Evolutionary conservation across 371 early-diverging fungal genomes (phyloP), one percentile per base, ranked within the genome.

Genomic region (Mortierella sp.): DNA sequence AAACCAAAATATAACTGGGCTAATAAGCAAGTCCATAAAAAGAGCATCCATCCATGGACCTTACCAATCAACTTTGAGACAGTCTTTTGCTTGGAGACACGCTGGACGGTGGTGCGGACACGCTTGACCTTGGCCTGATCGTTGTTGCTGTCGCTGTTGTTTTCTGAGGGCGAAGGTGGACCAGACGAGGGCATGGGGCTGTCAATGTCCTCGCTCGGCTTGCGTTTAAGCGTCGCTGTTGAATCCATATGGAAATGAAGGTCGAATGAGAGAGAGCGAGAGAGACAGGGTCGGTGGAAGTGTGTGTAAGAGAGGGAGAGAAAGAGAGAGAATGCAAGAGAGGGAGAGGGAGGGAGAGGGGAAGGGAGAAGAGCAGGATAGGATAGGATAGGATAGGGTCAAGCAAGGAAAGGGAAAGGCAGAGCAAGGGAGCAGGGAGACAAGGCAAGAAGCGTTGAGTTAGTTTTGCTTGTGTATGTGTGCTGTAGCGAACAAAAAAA

Each of bases 11-110:
- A 28, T 6, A n/a, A 31, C 38, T 44, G 60, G 47, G 34, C 60
- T 31, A 60, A 31, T 28, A 60, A 19, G 24, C n/a, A 26, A 57
- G n/a, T 21, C 21, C n/a, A n/a, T n/a, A 13, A 57, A 57, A 28
- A 47, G 45, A 45, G 14, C 9, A 48, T 14, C 9, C 48, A 60
- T 19, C 16, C 58, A 57, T 19, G 60, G 34, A 38, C 65, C 70
- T 81, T 84, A 85, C 86, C 86, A 79, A 85, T 85, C 77, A 85
- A 63, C 75, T 85, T 85, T 78, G 79, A 75, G 60, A 85, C 86
- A 50, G 78, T 75, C 78, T 82, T 81, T 65, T 79, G 76, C 82
- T 82, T 85, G 71, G 84, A 80, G 34, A 84, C 70, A 44, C 58
- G 28, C 34, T 85, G 78, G 0, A 80, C 80, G 5, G 82, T 70